Conservation (phyloP, 2,329 filamentous ascomycete species). For the Dactylonectria estremocensis region DNA sequence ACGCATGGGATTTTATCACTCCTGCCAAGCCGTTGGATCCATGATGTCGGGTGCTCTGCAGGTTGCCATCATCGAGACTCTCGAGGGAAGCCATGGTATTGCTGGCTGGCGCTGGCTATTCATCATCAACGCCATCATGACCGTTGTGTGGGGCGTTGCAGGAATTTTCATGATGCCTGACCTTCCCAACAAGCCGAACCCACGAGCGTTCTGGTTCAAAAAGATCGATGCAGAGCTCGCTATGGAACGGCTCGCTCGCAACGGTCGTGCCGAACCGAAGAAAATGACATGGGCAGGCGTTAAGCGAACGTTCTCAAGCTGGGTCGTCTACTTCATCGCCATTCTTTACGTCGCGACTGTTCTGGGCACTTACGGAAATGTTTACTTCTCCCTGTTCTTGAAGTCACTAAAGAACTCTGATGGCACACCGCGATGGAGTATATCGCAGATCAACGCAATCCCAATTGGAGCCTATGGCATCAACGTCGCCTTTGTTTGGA, state of each 20-base stretch:
- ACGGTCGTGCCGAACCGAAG: constrained; percentile 36
- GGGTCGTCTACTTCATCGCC: constrained; percentile 29
- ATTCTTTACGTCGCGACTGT: constrained; percentile 26
- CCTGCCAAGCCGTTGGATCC: constrained; percentile 57
- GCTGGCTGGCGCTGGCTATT: constrained; percentile 63
- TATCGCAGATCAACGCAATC: constrained; percentile 65
- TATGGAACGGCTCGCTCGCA: constrained; percentile 48
- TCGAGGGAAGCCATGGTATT: constrained; percentile 56
- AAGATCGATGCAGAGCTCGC: constrained; percentile 47
- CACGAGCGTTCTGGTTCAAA: constrained; percentile 50
- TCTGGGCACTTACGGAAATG: constrained; percentile 24
- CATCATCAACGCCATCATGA: constrained; percentile 60
- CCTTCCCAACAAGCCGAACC: constrained; percentile 48
- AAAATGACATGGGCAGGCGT: constrained; percentile 46
- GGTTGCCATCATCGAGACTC: constrained; percentile 56
- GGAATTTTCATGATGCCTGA: constrained; percentile 56
- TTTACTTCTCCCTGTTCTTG: constrained; percentile 54
- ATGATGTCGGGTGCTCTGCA: constrained; percentile 63
- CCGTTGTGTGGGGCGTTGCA: constrained; percentile 51
- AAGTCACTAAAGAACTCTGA: constrained; percentile 48
- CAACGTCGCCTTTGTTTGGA: constrained; percentile 66
- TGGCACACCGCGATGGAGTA: constrained; percentile 49
- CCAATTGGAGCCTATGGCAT: constrained; percentile 59
- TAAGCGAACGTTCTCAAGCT: constrained; percentile 37
- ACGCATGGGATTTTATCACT: constrained; percentile 59